Evolutionary conservation across 345 rosid species (phyloP), one percentile per base, ranked within the genome.

Genomic region (Syzygium aqueum): DNA sequence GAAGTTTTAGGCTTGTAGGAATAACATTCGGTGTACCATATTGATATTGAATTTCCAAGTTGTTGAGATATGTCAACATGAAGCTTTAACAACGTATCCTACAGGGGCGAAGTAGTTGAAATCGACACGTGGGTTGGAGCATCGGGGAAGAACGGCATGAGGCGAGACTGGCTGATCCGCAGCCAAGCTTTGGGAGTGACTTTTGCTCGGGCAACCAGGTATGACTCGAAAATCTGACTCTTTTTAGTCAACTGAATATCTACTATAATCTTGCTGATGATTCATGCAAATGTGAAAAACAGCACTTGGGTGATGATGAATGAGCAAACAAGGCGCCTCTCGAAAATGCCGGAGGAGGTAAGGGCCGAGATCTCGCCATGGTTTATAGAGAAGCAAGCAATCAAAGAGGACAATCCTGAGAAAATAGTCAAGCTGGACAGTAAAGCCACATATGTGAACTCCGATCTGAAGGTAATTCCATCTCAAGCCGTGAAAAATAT

Each of bases 231-330:
- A 77, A 37, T 54, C 73, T 33, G 43, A 23, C 46, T 87, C 43
- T 28, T 23, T 84, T 22, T 53, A 84, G 30, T 56, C 23, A 3
- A 50, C 21, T 56, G 65, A 77, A 52, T 40, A 33, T 67, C 49
- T 61, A 59, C 51, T 28, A 23, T 19, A 85, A 28, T 53, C 40
- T 83, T 30, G 84, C 85, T 78, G 49, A 88, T 52, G 51, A 67
- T 78, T 77, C 5, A 57, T 84, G 37, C 2, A 40, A 67, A 84
- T 51, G 85, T 77, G 30, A 59, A 77, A 87, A 23, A 89, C 94
- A 95, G 95, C 88, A 93, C 93, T 27, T 95, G 95, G 96, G 97
- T 94, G 85, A 94, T 93, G 95, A 95, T 94, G 97, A 95, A 94
- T 56, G 88, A 94, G 90, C 89, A 89, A 88, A 94, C 97, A 52